These are phyloP conservation scores for Wickerhamiella vanderwaltii DNA, from an alignment of 805 yeast genomes.

Conservation along the genomic window DNA sequence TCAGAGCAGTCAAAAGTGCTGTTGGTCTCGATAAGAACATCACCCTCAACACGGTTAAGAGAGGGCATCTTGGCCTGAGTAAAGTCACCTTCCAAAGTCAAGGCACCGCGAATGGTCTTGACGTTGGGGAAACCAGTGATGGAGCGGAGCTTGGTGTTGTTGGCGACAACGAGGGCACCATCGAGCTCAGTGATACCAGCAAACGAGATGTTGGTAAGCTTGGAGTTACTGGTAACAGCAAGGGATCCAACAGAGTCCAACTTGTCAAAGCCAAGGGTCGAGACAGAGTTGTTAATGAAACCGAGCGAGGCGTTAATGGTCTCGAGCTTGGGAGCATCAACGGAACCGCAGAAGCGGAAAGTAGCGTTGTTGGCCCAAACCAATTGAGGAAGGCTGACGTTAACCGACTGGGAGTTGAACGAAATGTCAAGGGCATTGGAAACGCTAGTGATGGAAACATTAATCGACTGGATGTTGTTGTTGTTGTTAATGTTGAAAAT, in stretches of 20 bases:
- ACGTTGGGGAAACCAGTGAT: conserved; percentile 67
- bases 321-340: conserved; percentile 56
- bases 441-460: conserved; percentile 60
- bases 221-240: conserved; percentile 58
- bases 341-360: conserved; percentile 65
- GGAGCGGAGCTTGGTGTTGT: conserved; percentile 60
- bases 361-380: conserved; percentile 80
- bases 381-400: conserved; percentile 41
- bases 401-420: conserved; percentile 71
- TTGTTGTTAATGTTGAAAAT: conserved; percentile 75
- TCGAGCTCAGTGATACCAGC: conserved; percentile 59
- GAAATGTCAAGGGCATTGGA: conserved; percentile 67
- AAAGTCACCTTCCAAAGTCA: conserved; percentile 68
- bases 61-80: conserved; percentile 63
- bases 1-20: conserved; percentile 63
- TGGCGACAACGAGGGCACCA: conserved; percentile 86
- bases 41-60: conserved; percentile 78
- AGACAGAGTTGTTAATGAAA: conserved; percentile 57
- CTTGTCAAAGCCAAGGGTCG: conserved; percentile 29
- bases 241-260: conserved; percentile 66
- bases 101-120: conserved; percentile 76
- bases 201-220: conserved; percentile 58
- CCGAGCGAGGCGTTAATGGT: conserved; percentile 72
- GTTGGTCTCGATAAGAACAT: conserved; percentile 63
- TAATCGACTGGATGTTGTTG: conserved; percentile 49